These are phyloP conservation scores for Acanthamoeba royreba DNA, from an alignment of 208 protist genomes.

Conservation along the genomic window DNA sequence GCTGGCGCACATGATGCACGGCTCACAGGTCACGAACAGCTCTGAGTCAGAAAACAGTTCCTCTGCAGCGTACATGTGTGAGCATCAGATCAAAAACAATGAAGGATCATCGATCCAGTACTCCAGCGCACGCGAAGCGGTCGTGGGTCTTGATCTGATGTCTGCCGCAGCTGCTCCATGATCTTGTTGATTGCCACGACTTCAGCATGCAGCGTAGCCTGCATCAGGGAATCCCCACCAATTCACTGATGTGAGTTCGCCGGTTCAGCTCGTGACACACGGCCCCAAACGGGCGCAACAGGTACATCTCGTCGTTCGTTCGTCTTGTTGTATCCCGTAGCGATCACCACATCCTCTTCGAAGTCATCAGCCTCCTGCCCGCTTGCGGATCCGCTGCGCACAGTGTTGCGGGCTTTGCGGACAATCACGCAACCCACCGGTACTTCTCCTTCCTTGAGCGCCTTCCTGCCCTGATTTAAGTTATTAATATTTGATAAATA, in stretches of 20 bases:
- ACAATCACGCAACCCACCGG: slow-evolving; percentile 94
- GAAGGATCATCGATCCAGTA: too few relatives aligned
- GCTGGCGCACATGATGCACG: slow-evolving; percentile 94
- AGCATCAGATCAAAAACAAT: too few relatives aligned
- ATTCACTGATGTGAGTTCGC: not conserved
- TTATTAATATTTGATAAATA: not conserved
- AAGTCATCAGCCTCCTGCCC: not conserved
- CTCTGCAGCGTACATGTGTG: too few relatives aligned
- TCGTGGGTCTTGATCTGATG: not conserved
- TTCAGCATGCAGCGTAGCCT: slow-evolving; percentile 87
- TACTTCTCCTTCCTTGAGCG: slow-evolving; percentile 82
- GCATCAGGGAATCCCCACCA: not conserved
- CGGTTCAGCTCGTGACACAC: too few relatives aligned
- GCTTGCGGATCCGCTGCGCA: slow-evolving; percentile 18
- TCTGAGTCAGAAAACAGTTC: slow-evolving; percentile 75
- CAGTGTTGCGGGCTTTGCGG: slow-evolving; percentile 65
- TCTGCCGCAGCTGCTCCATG: not conserved
- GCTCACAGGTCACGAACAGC: slow-evolving; percentile 95
- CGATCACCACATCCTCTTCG: not conserved
- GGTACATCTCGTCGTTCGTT: slow-evolving; percentile 80
- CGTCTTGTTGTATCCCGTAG: slow-evolving; percentile 81
- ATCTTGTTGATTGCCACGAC: slow-evolving; percentile 78
- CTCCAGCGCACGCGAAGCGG: not conserved
- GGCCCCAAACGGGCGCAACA: too few relatives aligned
- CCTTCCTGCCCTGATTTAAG: slow-evolving; percentile 31